Evolutionary conservation across 2,329 filamentous ascomycete genomes (phyloP).

Genomic region (Penicillium sp.): DNA sequence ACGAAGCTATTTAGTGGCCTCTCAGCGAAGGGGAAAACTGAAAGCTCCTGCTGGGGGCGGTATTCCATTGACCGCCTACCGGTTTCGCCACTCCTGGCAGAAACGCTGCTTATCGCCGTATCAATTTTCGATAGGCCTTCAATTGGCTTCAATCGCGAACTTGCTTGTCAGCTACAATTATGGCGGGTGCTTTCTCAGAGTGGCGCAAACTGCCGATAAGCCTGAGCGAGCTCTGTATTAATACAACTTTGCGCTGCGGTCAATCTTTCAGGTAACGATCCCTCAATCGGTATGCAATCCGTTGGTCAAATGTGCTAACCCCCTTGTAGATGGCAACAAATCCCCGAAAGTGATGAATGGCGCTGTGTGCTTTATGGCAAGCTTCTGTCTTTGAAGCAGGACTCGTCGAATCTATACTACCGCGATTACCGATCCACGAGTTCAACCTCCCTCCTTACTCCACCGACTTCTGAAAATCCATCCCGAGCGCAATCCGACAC

Average conservation of each 20-base stretch:
- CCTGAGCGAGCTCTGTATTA: slow-evolving; percentile 85
- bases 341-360: slow-evolving; percentile 75
- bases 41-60: slow-evolving; percentile 28
- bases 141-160: background rate
- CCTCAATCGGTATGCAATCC: slow-evolving; percentile 1
- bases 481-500: slow-evolving; percentile 25
- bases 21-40: slow-evolving; percentile 36
- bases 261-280: slow-evolving; percentile 74
- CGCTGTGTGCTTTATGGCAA: slow-evolving; percentile 84
- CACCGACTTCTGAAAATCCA: slow-evolving; percentile 42
- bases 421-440: slow-evolving; percentile 58
- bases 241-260: slow-evolving; percentile 90
- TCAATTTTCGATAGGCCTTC: slow-evolving; percentile 4
- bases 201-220: slow-evolving; percentile 87
- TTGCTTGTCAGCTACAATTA: slow-evolving; percentile 29
- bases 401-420: slow-evolving; percentile 77
- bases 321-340: slow-evolving; percentile 74
- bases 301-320: slow-evolving; percentile 3
- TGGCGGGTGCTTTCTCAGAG: slow-evolving; percentile 60
- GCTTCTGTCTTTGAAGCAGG: slow-evolving; percentile 82
- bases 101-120: slow-evolving; percentile 25
- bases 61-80: slow-evolving; percentile 30
- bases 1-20: slow-evolving; percentile 19
- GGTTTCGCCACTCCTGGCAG: slow-evolving; percentile 21
- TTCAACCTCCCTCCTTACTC: slow-evolving; percentile 21